Evolutionary conservation across 306 rosid species (phyloP).

Genomic region (Prunus persica): Prunus_persica_NCBIv2 NC_034009.1:2892001-2892500

Average conservation of each 20-base stretch:
- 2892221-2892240: conserved; percentile 70
- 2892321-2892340: conserved; percentile 67
- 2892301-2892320: conserved; percentile 68
- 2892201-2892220: conserved; percentile 90
- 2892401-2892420: conserved; percentile 56
- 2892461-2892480: conserved; percentile 54
- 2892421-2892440: conserved; percentile 55
- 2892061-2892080: not conserved
- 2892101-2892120: not conserved
- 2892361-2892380: conserved; percentile 93
- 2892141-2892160: conserved; percentile 19
- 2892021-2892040: not conserved
- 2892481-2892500: conserved; percentile 50
- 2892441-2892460: conserved; percentile 94
- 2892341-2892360: conserved; percentile 57
- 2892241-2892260: conserved; percentile 67
- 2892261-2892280: conserved; percentile 90
- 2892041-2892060: not conserved
- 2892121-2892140: conserved; percentile 12
- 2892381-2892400: conserved; percentile 50
- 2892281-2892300: conserved; percentile 80
- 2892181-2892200: conserved; percentile 91
- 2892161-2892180: conserved; percentile 82
- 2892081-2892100: not conserved
- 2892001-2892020: conserved; percentile 1